These are phyloP conservation scores for Huntiella moniliformis DNA, from an alignment of 2,329 filamentous ascomycete species.

Conservation along the genomic window DNA sequence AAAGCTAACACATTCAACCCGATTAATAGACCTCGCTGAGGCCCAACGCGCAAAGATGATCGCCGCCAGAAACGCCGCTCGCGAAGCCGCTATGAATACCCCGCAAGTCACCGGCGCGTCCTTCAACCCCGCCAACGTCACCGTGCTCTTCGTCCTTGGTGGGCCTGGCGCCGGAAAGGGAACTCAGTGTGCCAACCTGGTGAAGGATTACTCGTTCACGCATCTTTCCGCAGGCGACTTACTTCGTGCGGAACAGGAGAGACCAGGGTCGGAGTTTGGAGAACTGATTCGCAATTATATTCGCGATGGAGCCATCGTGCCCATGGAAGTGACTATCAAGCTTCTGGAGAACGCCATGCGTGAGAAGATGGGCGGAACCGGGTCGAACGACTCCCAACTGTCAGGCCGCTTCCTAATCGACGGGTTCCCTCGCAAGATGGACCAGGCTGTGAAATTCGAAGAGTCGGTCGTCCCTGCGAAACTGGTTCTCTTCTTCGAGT, in stretches of 20 bases:
- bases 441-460: slow-evolving; percentile 91
- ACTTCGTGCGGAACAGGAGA: slow-evolving; percentile 80
- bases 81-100: neutral
- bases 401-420: slow-evolving; percentile 59
- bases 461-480: slow-evolving; percentile 64
- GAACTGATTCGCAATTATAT: slow-evolving; percentile 87
- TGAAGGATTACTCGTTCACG: slow-evolving; percentile 72
- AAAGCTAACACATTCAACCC: neutral
- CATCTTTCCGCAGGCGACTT: slow-evolving; percentile 90
- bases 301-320: slow-evolving; percentile 84
- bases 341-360: slow-evolving; percentile 88
- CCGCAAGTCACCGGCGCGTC: slow-evolving; percentile 30
- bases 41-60: slow-evolving; percentile 8
- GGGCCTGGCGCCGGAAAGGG: slow-evolving; percentile 92
- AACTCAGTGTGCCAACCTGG: slow-evolving; percentile 81
- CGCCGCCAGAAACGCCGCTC: slow-evolving; percentile 7
- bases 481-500: slow-evolving; percentile 88
- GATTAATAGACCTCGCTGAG: slow-evolving; percentile 5
- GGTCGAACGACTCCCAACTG: slow-evolving; percentile 15
- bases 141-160: slow-evolving; percentile 92
- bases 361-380: slow-evolving; percentile 32
- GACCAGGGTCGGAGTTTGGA: slow-evolving; percentile 72
- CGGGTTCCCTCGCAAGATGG: slow-evolving; percentile 90
- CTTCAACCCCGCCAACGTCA: slow-evolving; percentile 60
- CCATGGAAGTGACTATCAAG: slow-evolving; percentile 95